Evolutionary conservation across 495 filamentous ascomycete genomes (phyloP).

Genomic region (Tuber melanosporum): DNA sequence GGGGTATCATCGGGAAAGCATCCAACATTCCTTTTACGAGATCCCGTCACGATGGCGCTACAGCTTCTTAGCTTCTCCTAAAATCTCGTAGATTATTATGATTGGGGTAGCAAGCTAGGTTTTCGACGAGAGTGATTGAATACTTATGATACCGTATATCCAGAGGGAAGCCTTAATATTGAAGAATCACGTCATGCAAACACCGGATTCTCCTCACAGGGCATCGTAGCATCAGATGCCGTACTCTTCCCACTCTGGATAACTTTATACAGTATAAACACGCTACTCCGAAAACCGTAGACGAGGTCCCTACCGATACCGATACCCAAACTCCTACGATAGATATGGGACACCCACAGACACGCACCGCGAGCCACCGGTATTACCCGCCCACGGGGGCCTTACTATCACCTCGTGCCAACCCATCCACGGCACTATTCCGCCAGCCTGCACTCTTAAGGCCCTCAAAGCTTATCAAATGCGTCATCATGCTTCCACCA

Average conservation of each 20-base stretch:
- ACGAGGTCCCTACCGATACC: no score
- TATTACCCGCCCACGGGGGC: no score
- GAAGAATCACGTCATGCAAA: no score
- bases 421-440: neutral
- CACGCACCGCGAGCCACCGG: no score
- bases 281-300: no score
- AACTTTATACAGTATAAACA: no score
- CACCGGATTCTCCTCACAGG: no score
- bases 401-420: neutral
- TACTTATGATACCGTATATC: neutral
- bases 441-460: neutral
- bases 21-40: neutral
- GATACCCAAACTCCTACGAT: no score
- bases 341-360: no score
- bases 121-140: neutral
- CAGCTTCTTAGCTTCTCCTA: neutral
- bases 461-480: neutral
- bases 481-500: neutral
- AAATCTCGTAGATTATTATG: neutral
- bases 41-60: neutral
- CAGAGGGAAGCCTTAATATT: neutral
- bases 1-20: neutral
- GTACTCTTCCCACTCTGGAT: no score
- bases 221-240: no score
- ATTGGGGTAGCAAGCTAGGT: neutral